A percentile compares a stretch with the other conserved stretches of the same genome.
These are phyloP conservation scores for Trichoderma lentiforme DNA, from an alignment of 2,329 filamentous ascomycete species.

Conservation along the genomic window DNA sequence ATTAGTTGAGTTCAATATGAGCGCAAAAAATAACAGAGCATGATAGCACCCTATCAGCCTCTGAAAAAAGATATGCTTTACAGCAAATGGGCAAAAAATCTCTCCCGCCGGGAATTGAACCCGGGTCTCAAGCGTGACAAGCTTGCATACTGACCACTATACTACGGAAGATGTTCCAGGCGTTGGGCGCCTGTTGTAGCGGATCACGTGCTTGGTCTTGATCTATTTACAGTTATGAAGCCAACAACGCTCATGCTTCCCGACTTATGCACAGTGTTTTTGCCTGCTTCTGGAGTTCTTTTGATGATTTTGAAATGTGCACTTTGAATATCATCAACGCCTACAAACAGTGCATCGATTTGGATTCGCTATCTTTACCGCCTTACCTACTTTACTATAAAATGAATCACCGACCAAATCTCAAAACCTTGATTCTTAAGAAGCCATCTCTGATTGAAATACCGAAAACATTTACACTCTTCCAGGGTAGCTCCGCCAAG, in stretches of 20 bases:
- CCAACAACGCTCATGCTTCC: too few species aligned
- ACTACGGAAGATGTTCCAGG: conserved; percentile 23
- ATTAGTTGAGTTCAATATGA: neutral
- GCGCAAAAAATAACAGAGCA: neutral
- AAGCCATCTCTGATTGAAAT: too few species aligned
- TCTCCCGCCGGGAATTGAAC: conserved; percentile 27
- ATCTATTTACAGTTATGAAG: neutral
- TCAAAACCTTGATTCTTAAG: too few species aligned
- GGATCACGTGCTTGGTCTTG: conserved; percentile 7
- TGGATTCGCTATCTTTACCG: neutral
- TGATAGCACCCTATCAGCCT: neutral
- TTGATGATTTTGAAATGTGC: neutral
- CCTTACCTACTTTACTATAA: fast-evolving
- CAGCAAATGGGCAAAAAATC: neutral
- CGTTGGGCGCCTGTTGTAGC: conserved; percentile 17
- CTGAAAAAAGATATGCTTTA: neutral
- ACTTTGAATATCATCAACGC: neutral
- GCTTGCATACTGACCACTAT: conserved; percentile 26
- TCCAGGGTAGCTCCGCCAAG: neutral
- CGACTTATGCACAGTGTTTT: too few species aligned
- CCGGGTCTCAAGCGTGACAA: conserved; percentile 26
- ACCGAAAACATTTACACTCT: neutral
- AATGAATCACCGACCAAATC: neutral
- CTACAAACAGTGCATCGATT: neutral
- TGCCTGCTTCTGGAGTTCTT: too few species aligned